Evolutionary conservation across 163 green algal species (phyloP), one percentile per base, ranked within the genome.

Genomic region (Trebouxia gelatinosa): DNA sequence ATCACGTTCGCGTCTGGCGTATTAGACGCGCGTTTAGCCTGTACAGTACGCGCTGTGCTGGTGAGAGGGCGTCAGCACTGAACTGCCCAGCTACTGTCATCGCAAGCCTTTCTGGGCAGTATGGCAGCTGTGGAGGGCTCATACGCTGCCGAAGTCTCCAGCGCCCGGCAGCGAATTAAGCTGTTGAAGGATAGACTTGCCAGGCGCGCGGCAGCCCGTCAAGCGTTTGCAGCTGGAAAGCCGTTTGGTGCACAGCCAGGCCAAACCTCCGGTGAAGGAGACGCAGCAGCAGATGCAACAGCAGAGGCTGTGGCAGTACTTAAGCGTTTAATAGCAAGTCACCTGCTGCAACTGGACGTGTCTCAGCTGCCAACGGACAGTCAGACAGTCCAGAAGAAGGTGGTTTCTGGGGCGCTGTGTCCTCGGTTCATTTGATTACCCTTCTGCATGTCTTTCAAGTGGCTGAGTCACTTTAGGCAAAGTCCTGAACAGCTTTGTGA

Each of bases 121-220:
- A 76, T 76, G 68, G 68, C 34, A 0, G n/a, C 46, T 48, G 40
- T 43, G 21, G 68, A 62, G 28, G 58, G 37, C 11, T 43, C 38
- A 0, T 79, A 72, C 37, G n/a, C 74, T 26, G 39, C 74, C 0
- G 74, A 79, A 23, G 31, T 79, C 2, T 34, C 38, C 28, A 28
- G 19, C 39, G 74, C 74, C 26, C 61, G 58, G n/a, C 54, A 79
- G 58, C 38, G 74, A 28, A 72, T 79, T 19, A 79, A 79, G 58
- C 34, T 46, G 5, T 34, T 79, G 0, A 79, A 79, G 28, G 37
- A 71, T 4, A 58, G 74, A 32, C 57, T 71, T 72, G 74, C 74
- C 9, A 61, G 29, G 29, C 68, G 68, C 7, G 29, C 40, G 61
- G 68, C 68, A 43, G 35, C 38, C 6, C 38, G 74, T 21, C 51